Percentiles rank a stretch among this genome's conserved stretches.
phyloP scores from a whole-genome alignment of 306 rosid genomes.

The Trichosanthes truncata region DNA sequence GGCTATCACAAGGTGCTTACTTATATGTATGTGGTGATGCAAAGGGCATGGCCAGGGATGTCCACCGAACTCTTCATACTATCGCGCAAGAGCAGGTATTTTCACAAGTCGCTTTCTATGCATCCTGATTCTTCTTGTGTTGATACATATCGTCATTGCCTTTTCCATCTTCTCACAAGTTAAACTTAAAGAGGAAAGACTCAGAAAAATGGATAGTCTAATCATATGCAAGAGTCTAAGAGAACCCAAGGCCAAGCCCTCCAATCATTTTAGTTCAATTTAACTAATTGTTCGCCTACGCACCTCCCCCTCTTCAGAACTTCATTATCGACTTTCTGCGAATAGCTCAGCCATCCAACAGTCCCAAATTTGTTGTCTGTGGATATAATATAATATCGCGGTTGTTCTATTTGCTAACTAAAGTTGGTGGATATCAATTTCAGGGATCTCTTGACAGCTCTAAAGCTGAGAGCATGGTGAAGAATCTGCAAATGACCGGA shows the following conservation, averaged over 20 bases:
- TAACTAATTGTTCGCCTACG: neutral
- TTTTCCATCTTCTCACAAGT: neutral
- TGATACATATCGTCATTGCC: neutral
- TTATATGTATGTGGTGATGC: slow-evolving; percentile 97
- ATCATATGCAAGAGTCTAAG: neutral
- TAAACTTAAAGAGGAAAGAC: neutral
- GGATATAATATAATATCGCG: neutral
- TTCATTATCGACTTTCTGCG: neutral
- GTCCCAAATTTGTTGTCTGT: neutral
- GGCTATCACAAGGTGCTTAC: slow-evolving; percentile 77
- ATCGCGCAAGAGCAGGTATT: slow-evolving; percentile 75
- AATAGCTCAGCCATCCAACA: neutral
- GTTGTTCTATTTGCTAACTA: neutral
- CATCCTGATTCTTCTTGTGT: neutral
- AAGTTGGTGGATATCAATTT: neutral
- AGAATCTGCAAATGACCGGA: slow-evolving; percentile 76
- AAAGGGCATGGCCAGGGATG: slow-evolving; percentile 98
- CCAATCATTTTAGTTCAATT: neutral
- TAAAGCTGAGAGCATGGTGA: slow-evolving; percentile 84
- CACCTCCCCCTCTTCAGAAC: neutral
- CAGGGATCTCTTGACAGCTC: slow-evolving; percentile 90
- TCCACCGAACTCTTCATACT: slow-evolving; percentile 88
- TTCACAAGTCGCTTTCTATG: neutral
- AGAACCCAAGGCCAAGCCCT: neutral
- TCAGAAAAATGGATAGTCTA: neutral